Percentiles rank a stretch among this genome's conserved stretches.
Evolutionary conservation across 495 filamentous ascomycete genomes (phyloP).

Genomic region (Trichoderma erinaceum): DNA sequence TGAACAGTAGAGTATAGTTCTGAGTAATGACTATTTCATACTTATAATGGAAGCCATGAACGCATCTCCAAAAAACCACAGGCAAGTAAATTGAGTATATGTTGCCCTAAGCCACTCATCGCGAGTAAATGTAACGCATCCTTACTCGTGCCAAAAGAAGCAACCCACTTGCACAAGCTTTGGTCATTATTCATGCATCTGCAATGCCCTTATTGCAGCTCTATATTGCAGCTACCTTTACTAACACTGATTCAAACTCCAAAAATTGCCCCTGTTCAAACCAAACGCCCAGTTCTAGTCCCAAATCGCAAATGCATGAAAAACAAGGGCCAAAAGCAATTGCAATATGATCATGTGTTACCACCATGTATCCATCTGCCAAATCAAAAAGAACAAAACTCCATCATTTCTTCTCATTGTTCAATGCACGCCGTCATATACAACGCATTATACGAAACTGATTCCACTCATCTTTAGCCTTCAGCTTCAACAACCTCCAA

Average conservation of each 20-base stretch:
- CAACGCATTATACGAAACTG: neutral
- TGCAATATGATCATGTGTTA: neutral
- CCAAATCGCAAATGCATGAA: neutral
- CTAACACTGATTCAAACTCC: neutral
- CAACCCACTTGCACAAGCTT: no score
- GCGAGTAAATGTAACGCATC: no score
- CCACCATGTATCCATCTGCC: slow-evolving; percentile 2
- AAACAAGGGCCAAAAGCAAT: neutral
- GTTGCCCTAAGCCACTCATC: no score
- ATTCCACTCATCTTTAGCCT: neutral
- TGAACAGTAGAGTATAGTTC: no score
- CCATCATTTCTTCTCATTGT: neutral
- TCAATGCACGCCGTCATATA: slow-evolving; percentile 1
- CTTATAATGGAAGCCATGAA: no score
- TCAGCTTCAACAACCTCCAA: slow-evolving; percentile 37
- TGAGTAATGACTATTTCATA: no score
- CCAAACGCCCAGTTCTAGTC: neutral
- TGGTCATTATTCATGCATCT: neutral
- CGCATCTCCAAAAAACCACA: no score
- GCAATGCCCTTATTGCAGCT: neutral
- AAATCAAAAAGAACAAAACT: slow-evolving; percentile 1
- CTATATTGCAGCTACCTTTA: neutral
- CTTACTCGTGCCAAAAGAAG: no score
- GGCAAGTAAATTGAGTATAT: no score
- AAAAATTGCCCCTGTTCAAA: neutral